Percentiles rank a stretch among this genome's conserved stretches.
phyloP scores from a whole-genome alignment of 2,329 filamentous ascomycete species.

The Drechslerella dactyloides region DNA sequence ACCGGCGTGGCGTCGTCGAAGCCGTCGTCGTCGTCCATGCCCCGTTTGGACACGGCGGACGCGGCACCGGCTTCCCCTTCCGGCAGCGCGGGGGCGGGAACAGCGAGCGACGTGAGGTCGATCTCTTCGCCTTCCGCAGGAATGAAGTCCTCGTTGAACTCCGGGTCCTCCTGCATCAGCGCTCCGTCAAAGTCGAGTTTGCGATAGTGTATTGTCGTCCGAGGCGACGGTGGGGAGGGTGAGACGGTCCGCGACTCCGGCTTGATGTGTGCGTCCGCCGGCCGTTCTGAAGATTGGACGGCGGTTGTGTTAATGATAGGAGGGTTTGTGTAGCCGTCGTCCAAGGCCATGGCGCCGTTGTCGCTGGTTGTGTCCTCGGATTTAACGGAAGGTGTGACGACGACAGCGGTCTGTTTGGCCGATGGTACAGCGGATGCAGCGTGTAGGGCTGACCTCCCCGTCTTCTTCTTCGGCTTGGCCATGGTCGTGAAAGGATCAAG shows the following conservation, averaged over 20 bases:
- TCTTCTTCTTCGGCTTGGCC: constrained; percentile 38
- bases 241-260: constrained; percentile 46
- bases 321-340: constrained; percentile 3
- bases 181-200: constrained; percentile 38
- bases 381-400: constrained; percentile 23
- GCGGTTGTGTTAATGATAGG: not conserved
- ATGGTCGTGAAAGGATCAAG: constrained; percentile 5
- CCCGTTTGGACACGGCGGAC: constrained; percentile 20
- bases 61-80: constrained; percentile 15
- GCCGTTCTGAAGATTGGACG: not conserved
- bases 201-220: constrained; percentile 4
- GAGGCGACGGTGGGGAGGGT: constrained; percentile 23
- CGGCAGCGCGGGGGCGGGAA: constrained; percentile 21
- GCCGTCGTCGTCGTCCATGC: constrained; percentile 30
- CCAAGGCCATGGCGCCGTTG: constrained; percentile 8
- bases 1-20: constrained; percentile 20
- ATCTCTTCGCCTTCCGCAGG: constrained; percentile 47
- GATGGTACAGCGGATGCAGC: not conserved
- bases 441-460: constrained; percentile 2
- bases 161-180: constrained; percentile 43
- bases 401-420: not conserved
- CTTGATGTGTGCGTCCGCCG: constrained; percentile 14
- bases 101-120: constrained; percentile 38
- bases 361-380: constrained; percentile 9
- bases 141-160: constrained; percentile 49